Evolutionary conservation across 176 grass and related monocot genomes (phyloP).

Genomic region (Lolium perenne): DNA sequence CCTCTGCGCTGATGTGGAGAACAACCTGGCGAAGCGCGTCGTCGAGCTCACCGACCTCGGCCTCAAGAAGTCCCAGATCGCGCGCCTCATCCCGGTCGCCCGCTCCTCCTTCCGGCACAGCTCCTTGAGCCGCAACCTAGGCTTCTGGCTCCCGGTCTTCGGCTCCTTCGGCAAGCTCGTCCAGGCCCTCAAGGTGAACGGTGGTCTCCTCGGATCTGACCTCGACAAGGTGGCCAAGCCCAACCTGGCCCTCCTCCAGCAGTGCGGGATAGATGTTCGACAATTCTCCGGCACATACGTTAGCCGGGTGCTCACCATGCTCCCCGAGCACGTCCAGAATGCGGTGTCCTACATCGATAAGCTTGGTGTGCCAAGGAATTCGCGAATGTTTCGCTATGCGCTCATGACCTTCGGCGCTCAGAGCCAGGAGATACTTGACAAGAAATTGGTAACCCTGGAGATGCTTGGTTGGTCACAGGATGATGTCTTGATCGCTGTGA

Average conservation of each 20-base stretch:
- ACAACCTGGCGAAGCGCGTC: not conserved
- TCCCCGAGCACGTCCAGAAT: not conserved
- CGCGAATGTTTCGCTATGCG: not conserved
- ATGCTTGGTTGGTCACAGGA: constrained; percentile 5
- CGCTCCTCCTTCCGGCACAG: not conserved
- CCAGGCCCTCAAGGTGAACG: not conserved
- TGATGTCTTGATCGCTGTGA: not conserved
- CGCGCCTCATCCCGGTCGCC: not conserved
- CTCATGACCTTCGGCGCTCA: not conserved
- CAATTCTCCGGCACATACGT: not conserved
- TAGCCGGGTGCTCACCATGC: not conserved
- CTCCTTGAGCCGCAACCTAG: not conserved
- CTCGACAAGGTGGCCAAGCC: not conserved
- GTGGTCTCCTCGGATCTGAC: not conserved
- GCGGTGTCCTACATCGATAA: not conserved
- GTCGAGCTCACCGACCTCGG: constrained; percentile 1
- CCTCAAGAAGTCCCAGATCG: not conserved
- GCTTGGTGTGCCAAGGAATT: not conserved
- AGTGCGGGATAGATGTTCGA: not conserved
- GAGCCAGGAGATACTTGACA: not conserved
- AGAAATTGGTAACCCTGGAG: not conserved
- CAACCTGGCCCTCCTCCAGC: constrained; percentile 18
- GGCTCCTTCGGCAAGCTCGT: constrained; percentile 4
- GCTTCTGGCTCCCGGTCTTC: constrained; percentile 16
- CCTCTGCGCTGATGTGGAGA: constrained; percentile 15